Conservation (phyloP, 2,329 filamentous ascomycete species). For the Fusarium solani-melongenae region DNA sequence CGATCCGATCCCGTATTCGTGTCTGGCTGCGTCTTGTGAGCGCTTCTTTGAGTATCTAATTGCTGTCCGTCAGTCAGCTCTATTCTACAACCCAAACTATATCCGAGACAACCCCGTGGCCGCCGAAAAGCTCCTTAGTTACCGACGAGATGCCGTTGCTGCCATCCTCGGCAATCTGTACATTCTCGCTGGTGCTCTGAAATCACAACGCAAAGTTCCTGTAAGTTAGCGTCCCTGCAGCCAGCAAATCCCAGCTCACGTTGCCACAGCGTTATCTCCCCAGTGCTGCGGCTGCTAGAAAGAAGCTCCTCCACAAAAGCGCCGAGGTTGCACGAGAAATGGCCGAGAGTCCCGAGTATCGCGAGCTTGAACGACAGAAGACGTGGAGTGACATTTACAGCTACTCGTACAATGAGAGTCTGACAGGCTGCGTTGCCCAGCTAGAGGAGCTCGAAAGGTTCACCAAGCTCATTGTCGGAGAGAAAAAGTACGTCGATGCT, state of each 20-base stretch:
- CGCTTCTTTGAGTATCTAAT: slow-evolving; percentile 70
- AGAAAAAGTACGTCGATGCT: slow-evolving; percentile 55
- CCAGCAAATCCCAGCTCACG: not conserved
- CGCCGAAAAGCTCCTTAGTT: slow-evolving; percentile 59
- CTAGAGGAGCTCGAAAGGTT: slow-evolving; percentile 65
- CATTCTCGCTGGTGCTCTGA: slow-evolving; percentile 65
- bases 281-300: slow-evolving; percentile 64
- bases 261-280: slow-evolving; percentile 62
- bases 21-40: slow-evolving; percentile 66
- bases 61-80: slow-evolving; percentile 65
- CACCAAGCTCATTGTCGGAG: slow-evolving; percentile 68
- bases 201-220: slow-evolving; percentile 61
- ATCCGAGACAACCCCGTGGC: slow-evolving; percentile 62
- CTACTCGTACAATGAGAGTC: slow-evolving; percentile 64
- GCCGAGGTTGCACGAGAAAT: slow-evolving; percentile 57
- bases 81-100: slow-evolving; percentile 67
- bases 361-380: slow-evolving; percentile 49
- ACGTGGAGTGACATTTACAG: slow-evolving; percentile 69
- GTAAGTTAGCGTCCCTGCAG: slow-evolving; percentile 44
- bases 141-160: slow-evolving; percentile 67
- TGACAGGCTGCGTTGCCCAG: slow-evolving; percentile 65
- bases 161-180: slow-evolving; percentile 68
- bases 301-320: slow-evolving; percentile 63
- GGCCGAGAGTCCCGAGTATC: slow-evolving; percentile 29
- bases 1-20: slow-evolving; percentile 66